Percentiles rank a stretch among this genome's conserved stretches.
Evolutionary conservation across 768 basidiomycete species (phyloP).

Genomic region (Termitomyces heimii): DNA sequence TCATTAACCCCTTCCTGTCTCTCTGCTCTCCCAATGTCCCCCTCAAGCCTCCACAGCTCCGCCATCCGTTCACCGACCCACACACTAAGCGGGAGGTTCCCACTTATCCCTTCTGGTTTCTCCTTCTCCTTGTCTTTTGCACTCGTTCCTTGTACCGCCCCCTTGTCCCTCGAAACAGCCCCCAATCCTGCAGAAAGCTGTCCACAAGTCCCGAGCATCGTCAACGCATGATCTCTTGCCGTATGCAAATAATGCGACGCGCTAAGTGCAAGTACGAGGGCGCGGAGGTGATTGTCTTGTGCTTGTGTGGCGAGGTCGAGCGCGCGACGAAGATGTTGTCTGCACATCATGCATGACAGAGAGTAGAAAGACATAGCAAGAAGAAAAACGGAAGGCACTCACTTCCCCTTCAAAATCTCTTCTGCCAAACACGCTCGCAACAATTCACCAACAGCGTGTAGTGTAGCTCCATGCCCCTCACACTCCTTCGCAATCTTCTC

Average conservation of each 20-base stretch:
- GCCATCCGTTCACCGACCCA: slow-evolving; percentile 69
- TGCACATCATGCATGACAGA: slow-evolving; percentile 16
- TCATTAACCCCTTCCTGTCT: slow-evolving; percentile 44
- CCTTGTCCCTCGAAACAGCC: slow-evolving; percentile 20
- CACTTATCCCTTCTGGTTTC: neutral
- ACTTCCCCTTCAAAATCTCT: slow-evolving; percentile 64
- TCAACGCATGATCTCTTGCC: slow-evolving; percentile 58
- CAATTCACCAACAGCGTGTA: slow-evolving; percentile 49
- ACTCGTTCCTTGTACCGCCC: neutral
- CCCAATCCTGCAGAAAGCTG: slow-evolving; percentile 70
- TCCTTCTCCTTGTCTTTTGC: neutral
- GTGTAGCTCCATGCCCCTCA: slow-evolving; percentile 44
- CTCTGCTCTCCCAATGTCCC: slow-evolving; percentile 39
- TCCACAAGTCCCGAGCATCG: slow-evolving; percentile 62
- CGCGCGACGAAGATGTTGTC: slow-evolving; percentile 54
- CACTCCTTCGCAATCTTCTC: slow-evolving; percentile 38
- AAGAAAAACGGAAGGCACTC: slow-evolving; percentile 17
- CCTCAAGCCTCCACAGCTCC: slow-evolving; percentile 54
- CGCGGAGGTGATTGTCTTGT: slow-evolving; percentile 70
- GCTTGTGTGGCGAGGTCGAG: slow-evolving; percentile 50
- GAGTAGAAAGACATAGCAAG: slow-evolving; percentile 4
- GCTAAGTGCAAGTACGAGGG: slow-evolving; percentile 60
- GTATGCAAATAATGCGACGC: slow-evolving; percentile 71
- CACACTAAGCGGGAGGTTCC: slow-evolving; percentile 16
- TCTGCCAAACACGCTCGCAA: slow-evolving; percentile 45